Conservation (phyloP, 176 grass and related monocot species). For the Zoysia pacifica region DNA sequence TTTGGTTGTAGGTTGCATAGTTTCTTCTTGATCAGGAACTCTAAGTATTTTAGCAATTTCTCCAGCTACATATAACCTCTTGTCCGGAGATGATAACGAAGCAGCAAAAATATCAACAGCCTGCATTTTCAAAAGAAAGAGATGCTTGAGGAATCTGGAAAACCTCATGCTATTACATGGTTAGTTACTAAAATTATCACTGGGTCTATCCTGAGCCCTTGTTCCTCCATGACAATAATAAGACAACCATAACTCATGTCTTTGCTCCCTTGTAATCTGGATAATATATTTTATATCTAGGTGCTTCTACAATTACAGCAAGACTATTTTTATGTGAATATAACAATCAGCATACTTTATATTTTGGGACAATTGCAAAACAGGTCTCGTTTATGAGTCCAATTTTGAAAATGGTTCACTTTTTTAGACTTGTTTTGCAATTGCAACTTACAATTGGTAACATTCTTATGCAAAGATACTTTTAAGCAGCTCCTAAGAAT, state of each 20-base stretch:
- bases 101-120: slow-evolving; percentile 83
- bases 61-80: slow-evolving; percentile 60
- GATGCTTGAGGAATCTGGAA: slow-evolving; percentile 12
- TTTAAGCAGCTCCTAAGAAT: not conserved
- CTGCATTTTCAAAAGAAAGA: slow-evolving; percentile 40
- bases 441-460: no score
- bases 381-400: no score
- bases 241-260: not conserved
- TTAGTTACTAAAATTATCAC: not conserved
- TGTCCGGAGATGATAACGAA: slow-evolving; percentile 59
- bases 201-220: slow-evolving; percentile 11
- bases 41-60: slow-evolving; percentile 66
- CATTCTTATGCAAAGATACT: not conserved
- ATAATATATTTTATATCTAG: not conserved
- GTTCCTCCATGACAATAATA: slow-evolving; percentile 19
- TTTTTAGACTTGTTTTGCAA: no score
- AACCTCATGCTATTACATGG: not conserved
- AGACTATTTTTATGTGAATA: not conserved
- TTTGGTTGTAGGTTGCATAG: slow-evolving; percentile 49
- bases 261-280: not conserved
- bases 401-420: no score
- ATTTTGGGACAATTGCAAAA: not conserved
- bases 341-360: not conserved
- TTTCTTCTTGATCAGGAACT: slow-evolving; percentile 50
- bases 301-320: not conserved